These are phyloP conservation scores for Colletotrichum magnum DNA, from an alignment of 2,329 filamentous ascomycete species.

Conservation along the genomic window DNA sequence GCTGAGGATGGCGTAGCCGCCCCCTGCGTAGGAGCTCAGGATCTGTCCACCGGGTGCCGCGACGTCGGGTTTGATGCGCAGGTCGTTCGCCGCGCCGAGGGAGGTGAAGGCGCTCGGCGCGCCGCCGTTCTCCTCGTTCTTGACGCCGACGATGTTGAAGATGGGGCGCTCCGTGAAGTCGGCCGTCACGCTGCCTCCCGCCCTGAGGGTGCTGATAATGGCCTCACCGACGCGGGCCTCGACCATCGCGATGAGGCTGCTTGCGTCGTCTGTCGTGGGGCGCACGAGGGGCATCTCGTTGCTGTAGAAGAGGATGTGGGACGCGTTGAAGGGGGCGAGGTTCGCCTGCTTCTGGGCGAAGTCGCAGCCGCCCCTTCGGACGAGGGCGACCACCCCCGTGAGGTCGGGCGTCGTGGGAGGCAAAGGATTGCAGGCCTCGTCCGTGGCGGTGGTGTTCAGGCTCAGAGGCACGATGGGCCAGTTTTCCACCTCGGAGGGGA, in stretches of 20 bases:
- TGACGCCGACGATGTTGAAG: conserved; percentile 42
- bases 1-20: conserved; percentile 55
- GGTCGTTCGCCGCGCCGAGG: conserved; percentile 57
- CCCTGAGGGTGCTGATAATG: conserved; percentile 40
- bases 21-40: conserved; percentile 55
- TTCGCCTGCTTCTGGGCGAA: conserved; percentile 54
- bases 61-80: conserved; percentile 56
- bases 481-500: conserved; percentile 34
- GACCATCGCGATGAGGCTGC: conserved; percentile 38
- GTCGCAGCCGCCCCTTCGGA: conserved; percentile 57
- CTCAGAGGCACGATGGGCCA: conserved; percentile 47
- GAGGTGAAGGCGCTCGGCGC: conserved; percentile 53
- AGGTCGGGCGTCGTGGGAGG: conserved; percentile 56
- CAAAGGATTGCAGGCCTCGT: conserved; percentile 56
- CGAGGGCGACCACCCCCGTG: conserved; percentile 55
- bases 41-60: conserved; percentile 57
- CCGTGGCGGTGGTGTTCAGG: conserved; percentile 40
- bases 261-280: conserved; percentile 18
- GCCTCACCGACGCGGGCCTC: conserved; percentile 39
- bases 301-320: conserved; percentile 58
- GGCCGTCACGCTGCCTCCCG: conserved; percentile 39
- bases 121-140: conserved; percentile 46
- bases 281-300: conserved; percentile 41
- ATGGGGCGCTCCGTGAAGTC: conserved; percentile 41
- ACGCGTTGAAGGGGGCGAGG: conserved; percentile 54